Evolutionary conservation across 1,139 yeast genomes (phyloP).

Genomic region (Pichia sp.): DNA sequence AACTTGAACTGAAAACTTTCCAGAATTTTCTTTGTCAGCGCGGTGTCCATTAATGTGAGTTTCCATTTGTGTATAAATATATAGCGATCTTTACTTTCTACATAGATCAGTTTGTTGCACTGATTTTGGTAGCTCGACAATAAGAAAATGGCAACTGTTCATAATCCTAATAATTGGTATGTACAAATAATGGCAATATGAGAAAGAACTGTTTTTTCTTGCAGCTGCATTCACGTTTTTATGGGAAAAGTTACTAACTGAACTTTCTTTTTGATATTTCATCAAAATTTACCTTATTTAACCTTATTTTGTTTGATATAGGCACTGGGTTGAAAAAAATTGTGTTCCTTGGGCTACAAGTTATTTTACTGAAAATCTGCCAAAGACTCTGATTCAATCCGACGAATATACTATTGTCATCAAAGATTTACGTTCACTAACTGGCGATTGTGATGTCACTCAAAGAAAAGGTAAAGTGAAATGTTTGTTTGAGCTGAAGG

Average conservation of each 20-base stretch:
- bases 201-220: too few relatives aligned
- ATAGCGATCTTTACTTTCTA: neutral
- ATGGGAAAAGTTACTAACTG: slow-evolving; percentile 1
- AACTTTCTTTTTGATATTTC: too few relatives aligned
- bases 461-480: slow-evolving; percentile 76
- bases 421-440: slow-evolving; percentile 35
- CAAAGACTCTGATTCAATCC: slow-evolving; percentile 23
- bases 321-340: slow-evolving; percentile 84
- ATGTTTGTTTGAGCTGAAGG: slow-evolving; percentile 60
- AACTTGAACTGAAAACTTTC: neutral
- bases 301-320: slow-evolving; percentile 2
- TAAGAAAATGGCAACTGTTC: slow-evolving; percentile 49
- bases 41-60: neutral
- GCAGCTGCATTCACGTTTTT: too few relatives aligned
- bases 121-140: neutral
- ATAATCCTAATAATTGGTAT: slow-evolving; percentile 78
- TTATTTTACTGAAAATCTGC: slow-evolving; percentile 42
- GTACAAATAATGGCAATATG: slow-evolving; percentile 20
- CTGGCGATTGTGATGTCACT: slow-evolving; percentile 75
- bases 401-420: slow-evolving; percentile 32
- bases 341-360: slow-evolving; percentile 68
- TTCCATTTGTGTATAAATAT: neutral
- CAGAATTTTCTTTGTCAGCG: neutral
- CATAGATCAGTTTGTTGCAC: neutral
- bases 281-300: too few relatives aligned